A percentile compares a stretch with the other conserved stretches of the same genome.
Evolutionary conservation across 805 yeast species (phyloP).

Genomic region (Peterozyma toletana): DNA sequence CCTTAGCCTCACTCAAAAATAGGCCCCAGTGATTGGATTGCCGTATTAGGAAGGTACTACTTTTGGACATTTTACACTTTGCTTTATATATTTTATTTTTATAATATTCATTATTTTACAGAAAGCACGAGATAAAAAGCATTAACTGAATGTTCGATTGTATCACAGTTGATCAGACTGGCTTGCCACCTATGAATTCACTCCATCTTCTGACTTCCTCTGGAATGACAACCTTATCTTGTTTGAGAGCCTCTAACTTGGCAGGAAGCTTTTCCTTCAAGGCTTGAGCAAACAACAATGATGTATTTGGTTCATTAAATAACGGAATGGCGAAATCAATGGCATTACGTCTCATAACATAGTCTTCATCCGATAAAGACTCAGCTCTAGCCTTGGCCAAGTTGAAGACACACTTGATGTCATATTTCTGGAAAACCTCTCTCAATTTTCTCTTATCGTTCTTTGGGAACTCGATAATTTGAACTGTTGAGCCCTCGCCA

Average conservation of each 20-base stretch:
- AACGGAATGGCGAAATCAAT: conserved; percentile 96
- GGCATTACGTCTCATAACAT: conserved; percentile 98
- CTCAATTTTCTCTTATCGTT: conserved; percentile 89
- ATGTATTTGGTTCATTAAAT: conserved; percentile 95
- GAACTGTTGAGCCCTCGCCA: conserved; percentile 35
- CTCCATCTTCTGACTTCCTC: conserved; percentile 92
- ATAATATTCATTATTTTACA: too few species aligned
- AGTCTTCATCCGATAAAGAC: conserved; percentile 76
- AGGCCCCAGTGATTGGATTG: too few species aligned
- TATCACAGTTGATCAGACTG: conserved; percentile 36
- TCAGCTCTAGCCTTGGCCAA: conserved; percentile 89
- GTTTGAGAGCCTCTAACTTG: conserved; percentile 40
- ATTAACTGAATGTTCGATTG: too few species aligned
- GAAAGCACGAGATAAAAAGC: too few species aligned
- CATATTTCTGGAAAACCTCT: conserved; percentile 84
- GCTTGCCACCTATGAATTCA: conserved; percentile 92
- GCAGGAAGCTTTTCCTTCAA: conserved; percentile 62
- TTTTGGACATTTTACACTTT: too few species aligned
- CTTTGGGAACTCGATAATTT: conserved; percentile 83
- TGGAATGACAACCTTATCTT: conserved; percentile 53
- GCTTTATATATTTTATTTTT: too few species aligned
- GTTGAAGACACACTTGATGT: conserved; percentile 85
- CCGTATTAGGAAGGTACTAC: too few species aligned
- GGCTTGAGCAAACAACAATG: conserved; percentile 78
- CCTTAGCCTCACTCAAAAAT: too few species aligned